Evolutionary conservation across 2,329 filamentous ascomycete species (phyloP), one percentile per base, ranked within the genome.

Genomic region (Teratosphaeria pseudoeucalypti): DNA sequence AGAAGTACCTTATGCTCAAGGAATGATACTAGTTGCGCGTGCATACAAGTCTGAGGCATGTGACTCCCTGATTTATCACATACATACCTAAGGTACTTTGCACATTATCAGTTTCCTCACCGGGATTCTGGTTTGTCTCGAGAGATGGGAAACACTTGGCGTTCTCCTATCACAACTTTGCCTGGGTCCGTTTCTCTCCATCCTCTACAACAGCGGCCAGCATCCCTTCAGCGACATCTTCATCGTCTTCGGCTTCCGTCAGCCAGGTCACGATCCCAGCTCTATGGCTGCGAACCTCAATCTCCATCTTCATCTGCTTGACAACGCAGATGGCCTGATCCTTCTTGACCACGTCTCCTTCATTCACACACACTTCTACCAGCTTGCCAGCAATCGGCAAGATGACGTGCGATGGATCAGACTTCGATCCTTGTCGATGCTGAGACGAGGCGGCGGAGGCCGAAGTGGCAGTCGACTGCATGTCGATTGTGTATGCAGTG

Each of bases 281-380:
- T 4, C 74, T 74, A 16, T 75, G 73, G 58, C 76, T 76, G 26
- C 84, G 70, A 2, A 87, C 79, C 65, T 86, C 84, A n/a, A 86
- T 70, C 63, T 87, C 84, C 84, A 86, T 87, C 71, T 86, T 86
- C 83, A 86, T 86, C 70, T 86, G 84, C 70, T 82, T 81, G 23
- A 86, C 78, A 19, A 86, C 82, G 7, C 75, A 81, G 63, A 86
- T 73, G 0, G 80, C 72, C 47, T 85, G 78, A 1, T 82, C 81
- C 61, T 79, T 73, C 23, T 68, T 69, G 0, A 83, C 72, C 6
- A 68, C 63, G 60, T 83, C 79, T 0, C 81, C 81, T 3, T 77
- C 76, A 6, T 81, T 76, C 0, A 86, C 81, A 2, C 82, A 65
- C 0, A 86, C 72, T 67, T 86, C 84, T 1, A 85, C 78, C 29